phyloP scores from a whole-genome alignment of 192 early-diverging fungal genomes.

The Dimargaris verticillata region DNA sequence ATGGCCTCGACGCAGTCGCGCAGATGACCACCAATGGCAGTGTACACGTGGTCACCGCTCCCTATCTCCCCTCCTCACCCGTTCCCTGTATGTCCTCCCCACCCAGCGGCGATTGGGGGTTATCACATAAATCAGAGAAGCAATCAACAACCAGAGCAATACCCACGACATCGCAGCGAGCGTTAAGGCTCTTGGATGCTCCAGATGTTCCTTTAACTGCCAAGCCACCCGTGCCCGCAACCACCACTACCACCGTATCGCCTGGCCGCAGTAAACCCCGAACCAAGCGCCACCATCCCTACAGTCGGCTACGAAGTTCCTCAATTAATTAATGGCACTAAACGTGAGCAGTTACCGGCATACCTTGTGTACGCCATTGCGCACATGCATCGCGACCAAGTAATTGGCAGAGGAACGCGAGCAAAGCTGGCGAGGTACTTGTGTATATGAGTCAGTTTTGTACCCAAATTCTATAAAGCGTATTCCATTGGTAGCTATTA shows the following conservation, averaged over 20 bases:
- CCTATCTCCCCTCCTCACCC: background rate
- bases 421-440: too few relatives aligned
- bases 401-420: too few relatives aligned
- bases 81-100: background rate
- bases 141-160: background rate
- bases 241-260: background rate
- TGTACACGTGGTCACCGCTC: background rate
- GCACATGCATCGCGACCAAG: too few relatives aligned
- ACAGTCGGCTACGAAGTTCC: slow-evolving; percentile 1
- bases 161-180: background rate
- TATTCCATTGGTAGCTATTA: too few relatives aligned
- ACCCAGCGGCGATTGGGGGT: background rate
- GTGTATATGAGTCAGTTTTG: too few relatives aligned
- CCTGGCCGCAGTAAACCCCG: background rate
- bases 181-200: background rate
- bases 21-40: background rate
- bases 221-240: background rate
- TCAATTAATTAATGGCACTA: background rate
- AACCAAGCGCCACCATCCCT: background rate
- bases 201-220: background rate
- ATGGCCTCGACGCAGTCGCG: background rate
- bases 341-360: too few relatives aligned
- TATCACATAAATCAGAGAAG: background rate
- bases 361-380: too few relatives aligned
- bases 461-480: too few relatives aligned